Percentiles rank a stretch among this genome's conserved stretches.
Evolutionary conservation across 2,329 filamentous ascomycete species (phyloP).

Genomic region (Colletotrichum chrysophilum): DNA sequence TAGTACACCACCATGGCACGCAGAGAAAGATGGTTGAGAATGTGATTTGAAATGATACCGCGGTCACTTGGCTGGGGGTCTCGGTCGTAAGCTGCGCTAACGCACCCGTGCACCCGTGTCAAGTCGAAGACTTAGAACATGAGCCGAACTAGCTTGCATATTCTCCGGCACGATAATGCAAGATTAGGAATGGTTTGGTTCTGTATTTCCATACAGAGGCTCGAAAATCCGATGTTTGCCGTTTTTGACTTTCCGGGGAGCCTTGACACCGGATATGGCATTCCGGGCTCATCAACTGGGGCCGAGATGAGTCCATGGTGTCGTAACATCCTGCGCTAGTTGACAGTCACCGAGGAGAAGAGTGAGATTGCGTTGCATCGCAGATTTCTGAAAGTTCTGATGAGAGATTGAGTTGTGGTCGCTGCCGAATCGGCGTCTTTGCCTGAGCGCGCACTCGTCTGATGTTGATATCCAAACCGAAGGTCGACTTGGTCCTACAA

Average conservation of each 20-base stretch:
- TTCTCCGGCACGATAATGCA: background rate
- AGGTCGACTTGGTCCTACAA: background rate
- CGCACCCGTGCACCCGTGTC: background rate
- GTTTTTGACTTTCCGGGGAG: background rate
- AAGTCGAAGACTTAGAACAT: background rate
- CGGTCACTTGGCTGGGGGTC: background rate
- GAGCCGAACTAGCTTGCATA: background rate
- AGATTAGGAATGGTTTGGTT: background rate
- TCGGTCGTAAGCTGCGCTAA: background rate
- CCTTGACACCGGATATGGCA: background rate
- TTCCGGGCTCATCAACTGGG: background rate
- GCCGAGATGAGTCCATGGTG: background rate
- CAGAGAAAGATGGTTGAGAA: background rate
- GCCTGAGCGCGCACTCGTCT: background rate
- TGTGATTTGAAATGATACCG: background rate
- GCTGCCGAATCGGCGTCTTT: background rate
- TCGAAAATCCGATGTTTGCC: background rate
- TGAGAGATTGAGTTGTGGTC: background rate
- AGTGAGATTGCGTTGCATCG: background rate
- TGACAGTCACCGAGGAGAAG: background rate
- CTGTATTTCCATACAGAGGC: background rate
- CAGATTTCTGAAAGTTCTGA: background rate
- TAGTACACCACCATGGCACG: fast-evolving
- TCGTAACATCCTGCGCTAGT: background rate
- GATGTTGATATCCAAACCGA: background rate